These are phyloP conservation scores for Parathielavia hyrcaniae DNA, from an alignment of 495 filamentous ascomycete genomes.

Conservation along the genomic window DNA sequence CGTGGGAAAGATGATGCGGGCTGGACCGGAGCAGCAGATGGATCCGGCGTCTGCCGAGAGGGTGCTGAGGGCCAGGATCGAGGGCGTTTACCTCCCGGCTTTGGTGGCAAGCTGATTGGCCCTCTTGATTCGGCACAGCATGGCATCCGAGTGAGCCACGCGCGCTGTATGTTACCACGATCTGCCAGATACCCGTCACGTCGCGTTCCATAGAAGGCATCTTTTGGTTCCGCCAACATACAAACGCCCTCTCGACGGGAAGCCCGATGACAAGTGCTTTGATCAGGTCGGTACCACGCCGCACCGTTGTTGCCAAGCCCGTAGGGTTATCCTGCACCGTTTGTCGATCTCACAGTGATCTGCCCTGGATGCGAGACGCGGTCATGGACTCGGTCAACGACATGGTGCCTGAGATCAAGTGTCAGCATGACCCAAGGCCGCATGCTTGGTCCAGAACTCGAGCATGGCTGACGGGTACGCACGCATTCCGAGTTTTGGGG, in stretches of 20 bases:
- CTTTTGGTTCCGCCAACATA: background rate
- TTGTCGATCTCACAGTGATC: background rate
- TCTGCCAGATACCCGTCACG: background rate
- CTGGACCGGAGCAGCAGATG: slow-evolving; percentile 66
- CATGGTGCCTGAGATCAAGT: no score
- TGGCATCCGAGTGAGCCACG: background rate
- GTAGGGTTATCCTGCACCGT: background rate
- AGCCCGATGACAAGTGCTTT: background rate
- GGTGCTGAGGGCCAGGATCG: slow-evolving; percentile 48
- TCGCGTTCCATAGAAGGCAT: background rate
- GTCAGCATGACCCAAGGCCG: background rate
- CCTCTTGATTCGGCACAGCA: background rate
- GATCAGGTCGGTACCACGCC: background rate
- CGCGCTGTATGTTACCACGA: background rate
- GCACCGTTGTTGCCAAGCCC: background rate
- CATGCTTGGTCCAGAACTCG: background rate
- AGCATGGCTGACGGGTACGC: background rate
- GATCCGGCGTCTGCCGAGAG: slow-evolving; percentile 67
- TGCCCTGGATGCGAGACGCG: no score
- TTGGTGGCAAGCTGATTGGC: slow-evolving; percentile 1
- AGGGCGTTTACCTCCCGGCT: slow-evolving; percentile 16
- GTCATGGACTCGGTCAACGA: no score
- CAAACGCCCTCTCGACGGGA: background rate
- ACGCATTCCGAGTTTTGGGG: background rate
- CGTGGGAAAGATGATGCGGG: slow-evolving; percentile 84